Evolutionary conservation across 2,329 filamentous ascomycete species (phyloP).

Genomic region (Scedosporium dehoogii): DNA sequence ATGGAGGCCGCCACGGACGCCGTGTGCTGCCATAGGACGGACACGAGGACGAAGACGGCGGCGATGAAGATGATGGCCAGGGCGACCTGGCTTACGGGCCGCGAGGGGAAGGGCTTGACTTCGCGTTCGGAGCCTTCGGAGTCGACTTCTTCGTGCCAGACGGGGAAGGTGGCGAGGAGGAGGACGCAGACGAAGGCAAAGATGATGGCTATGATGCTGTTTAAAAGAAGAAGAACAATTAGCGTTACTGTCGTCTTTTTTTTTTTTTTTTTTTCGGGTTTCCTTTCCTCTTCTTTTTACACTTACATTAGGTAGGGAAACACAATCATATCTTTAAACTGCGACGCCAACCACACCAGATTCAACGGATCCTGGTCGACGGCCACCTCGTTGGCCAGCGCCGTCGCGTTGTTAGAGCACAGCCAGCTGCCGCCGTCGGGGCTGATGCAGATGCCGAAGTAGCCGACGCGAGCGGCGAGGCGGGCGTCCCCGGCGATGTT

Average conservation of each 20-base stretch:
- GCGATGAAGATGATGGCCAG: slow-evolving; percentile 83
- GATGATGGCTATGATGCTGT: slow-evolving; percentile 90
- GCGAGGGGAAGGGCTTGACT: slow-evolving; percentile 87
- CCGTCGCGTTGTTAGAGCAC: slow-evolving; percentile 94
- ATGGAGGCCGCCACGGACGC: slow-evolving; percentile 91
- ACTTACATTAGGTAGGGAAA: slow-evolving; percentile 92
- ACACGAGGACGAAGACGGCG: slow-evolving; percentile 63
- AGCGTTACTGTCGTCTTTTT: not conserved
- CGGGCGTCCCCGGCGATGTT: slow-evolving; percentile 81
- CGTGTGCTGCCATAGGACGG: slow-evolving; percentile 82
- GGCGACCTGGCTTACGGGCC: slow-evolving; percentile 85
- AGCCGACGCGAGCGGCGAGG: slow-evolving; percentile 86
- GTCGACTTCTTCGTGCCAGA: slow-evolving; percentile 90
- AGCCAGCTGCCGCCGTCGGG: slow-evolving; percentile 84
- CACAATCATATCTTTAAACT: slow-evolving; percentile 97
- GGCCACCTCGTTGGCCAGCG: slow-evolving; percentile 77
- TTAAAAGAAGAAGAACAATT: not conserved
- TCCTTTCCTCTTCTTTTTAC: too few species aligned
- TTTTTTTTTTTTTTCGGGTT: not conserved
- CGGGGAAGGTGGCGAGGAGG: slow-evolving; percentile 90
- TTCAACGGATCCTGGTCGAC: slow-evolving; percentile 94
- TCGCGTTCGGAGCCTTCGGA: slow-evolving; percentile 73
- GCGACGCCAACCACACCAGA: slow-evolving; percentile 90
- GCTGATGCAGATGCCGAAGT: slow-evolving; percentile 96
- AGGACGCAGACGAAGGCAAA: slow-evolving; percentile 95